These are phyloP conservation scores for Bertia moriformis DNA, from an alignment of 2,329 filamentous ascomycete genomes.

Conservation along the genomic window DNA sequence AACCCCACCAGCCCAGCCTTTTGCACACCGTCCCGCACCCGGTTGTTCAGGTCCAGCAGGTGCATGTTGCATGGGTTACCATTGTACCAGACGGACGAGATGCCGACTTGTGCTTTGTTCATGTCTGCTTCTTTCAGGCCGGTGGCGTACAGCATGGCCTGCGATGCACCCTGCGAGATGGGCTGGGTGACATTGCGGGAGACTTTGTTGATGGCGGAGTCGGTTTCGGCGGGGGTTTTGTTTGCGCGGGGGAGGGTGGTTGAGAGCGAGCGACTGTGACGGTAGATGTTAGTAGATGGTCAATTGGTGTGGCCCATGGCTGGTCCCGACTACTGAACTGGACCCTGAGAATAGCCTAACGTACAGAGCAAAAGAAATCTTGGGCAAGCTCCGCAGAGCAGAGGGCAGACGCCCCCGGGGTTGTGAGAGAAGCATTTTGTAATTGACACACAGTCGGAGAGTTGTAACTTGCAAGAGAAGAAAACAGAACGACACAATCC, in stretches of 20 bases:
- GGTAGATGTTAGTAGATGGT: constrained; percentile 1
- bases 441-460: neutral
- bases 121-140: constrained; percentile 76
- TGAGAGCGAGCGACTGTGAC: constrained; percentile 18
- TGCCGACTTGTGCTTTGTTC: constrained; percentile 93
- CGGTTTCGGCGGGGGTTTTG: constrained; percentile 26
- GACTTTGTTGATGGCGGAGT: constrained; percentile 62
- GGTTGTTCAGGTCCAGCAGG: constrained; percentile 71
- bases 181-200: constrained; percentile 82
- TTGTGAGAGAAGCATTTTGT: constrained; percentile 13
- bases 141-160: constrained; percentile 97
- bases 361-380: constrained; percentile 4
- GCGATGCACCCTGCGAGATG: constrained; percentile 93
- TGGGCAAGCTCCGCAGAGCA: constrained; percentile 9
- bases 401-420: constrained; percentile 13
- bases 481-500: neutral
- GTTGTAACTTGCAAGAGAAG: neutral
- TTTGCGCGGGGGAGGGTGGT: constrained; percentile 28
- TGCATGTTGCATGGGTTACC: constrained; percentile 99
- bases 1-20: constrained; percentile 74
- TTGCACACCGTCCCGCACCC: constrained; percentile 47
- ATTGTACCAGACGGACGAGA: constrained; percentile 94
- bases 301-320: constrained; percentile 1
- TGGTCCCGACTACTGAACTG: too few species aligned
- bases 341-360: too few species aligned